Evolutionary conservation across 148 eudicot genomes (phyloP).

Genomic region (Pouteria glomerata): DNA sequence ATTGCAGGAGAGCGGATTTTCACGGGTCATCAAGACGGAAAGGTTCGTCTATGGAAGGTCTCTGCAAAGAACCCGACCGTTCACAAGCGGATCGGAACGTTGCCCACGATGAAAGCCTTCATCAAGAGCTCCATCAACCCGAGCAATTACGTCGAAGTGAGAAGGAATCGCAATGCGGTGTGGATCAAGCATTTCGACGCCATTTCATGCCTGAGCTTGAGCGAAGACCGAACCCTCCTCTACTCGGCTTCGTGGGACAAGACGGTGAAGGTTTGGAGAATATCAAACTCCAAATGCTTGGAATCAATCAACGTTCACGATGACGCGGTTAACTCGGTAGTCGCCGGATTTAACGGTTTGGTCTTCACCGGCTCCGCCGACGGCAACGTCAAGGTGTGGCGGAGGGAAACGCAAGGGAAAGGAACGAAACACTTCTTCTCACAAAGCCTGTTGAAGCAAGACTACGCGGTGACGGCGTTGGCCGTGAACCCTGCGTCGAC

Average conservation of each 20-base stretch:
- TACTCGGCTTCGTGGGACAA: conserved; percentile 75
- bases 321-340: conserved; percentile 66
- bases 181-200: conserved; percentile 72
- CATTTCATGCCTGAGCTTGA: conserved; percentile 57
- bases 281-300: conserved; percentile 54
- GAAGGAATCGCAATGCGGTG: conserved; percentile 27
- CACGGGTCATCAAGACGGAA: conserved; percentile 83
- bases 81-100: conserved; percentile 55
- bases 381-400: conserved; percentile 62
- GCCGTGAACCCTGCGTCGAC: conserved; percentile 38
- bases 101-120: conserved; percentile 58
- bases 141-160: conserved; percentile 47
- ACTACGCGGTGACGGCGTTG: conserved; percentile 65
- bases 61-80: conserved; percentile 44
- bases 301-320: conserved; percentile 69
- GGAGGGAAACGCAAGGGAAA: conserved; percentile 60
- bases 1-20: conserved; percentile 53
- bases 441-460: conserved; percentile 52
- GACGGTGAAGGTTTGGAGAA: conserved; percentile 59
- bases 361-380: conserved; percentile 76
- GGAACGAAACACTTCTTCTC: conserved; percentile 74
- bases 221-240: conserved; percentile 43
- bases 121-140: conserved; percentile 58
- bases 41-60: conserved; percentile 68
- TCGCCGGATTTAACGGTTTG: conserved; percentile 59